phyloP scores from a whole-genome alignment of 2,329 filamentous ascomycete genomes.

The Pseudogymnoascus sp. region DNA sequence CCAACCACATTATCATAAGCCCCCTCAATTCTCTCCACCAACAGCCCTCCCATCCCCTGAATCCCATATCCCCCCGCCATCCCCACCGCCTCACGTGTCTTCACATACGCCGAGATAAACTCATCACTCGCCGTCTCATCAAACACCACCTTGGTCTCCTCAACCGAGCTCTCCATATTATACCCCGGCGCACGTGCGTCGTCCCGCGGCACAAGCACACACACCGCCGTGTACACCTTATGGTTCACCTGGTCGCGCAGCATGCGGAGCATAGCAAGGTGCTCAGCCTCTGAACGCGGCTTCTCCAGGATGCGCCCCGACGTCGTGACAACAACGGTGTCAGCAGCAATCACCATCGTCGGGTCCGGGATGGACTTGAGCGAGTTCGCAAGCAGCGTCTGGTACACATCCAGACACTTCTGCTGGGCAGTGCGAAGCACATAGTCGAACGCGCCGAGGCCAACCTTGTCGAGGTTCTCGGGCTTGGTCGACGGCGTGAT shows the following conservation, averaged over 20 bases:
- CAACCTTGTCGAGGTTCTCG: conserved; percentile 74
- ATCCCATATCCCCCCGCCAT: conserved; percentile 96
- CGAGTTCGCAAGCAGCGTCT: conserved; percentile 32
- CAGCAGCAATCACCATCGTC: conserved; percentile 77
- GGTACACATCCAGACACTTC: conserved; percentile 68
- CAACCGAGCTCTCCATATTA: conserved; percentile 68
- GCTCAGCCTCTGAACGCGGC: conserved; percentile 71
- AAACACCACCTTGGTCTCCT: conserved; percentile 90
- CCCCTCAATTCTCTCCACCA: conserved; percentile 85
- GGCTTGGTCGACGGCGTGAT: conserved; percentile 74
- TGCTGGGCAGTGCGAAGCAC: conserved; percentile 77
- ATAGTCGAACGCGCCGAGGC: conserved; percentile 77
- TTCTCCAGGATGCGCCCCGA: conserved; percentile 82
- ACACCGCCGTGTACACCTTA: conserved; percentile 79
- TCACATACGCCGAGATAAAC: conserved; percentile 67
- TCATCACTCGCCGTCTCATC: conserved; percentile 70
- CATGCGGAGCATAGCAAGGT: conserved; percentile 74
- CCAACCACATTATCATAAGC: conserved; percentile 92
- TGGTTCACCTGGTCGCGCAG: conserved; percentile 71
- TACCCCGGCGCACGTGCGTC: conserved; percentile 82
- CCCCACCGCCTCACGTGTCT: conserved; percentile 84
- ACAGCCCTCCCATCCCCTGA: conserved; percentile 77
- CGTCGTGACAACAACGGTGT: conserved; percentile 78
- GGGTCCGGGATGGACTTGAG: conserved; percentile 51
- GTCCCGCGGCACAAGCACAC: conserved; percentile 71